phyloP scores from a whole-genome alignment of 192 early-diverging fungal genomes.

The Jimgerdemannia flammicorona region DNA sequence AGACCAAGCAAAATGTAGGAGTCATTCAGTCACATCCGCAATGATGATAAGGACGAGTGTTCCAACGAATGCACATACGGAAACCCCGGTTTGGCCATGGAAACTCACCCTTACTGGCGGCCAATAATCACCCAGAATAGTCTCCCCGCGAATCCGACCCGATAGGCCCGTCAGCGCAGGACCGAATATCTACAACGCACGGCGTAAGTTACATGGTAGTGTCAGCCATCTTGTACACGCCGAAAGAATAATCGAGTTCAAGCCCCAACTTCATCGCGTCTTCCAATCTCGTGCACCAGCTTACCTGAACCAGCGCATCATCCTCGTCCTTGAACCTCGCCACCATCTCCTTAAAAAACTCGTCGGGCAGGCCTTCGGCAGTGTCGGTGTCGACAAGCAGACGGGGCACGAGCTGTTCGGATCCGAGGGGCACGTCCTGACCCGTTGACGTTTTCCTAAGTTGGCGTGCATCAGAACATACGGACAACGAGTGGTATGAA shows the following conservation, averaged over 20 bases:
- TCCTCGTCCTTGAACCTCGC: slow-evolving; percentile 56
- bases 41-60: background rate
- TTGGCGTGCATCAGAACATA: background rate
- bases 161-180: slow-evolving; percentile 46
- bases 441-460: background rate
- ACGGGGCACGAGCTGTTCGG: slow-evolving; percentile 39
- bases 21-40: slow-evolving; percentile 2
- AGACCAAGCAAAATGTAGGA: slow-evolving; percentile 3
- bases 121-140: slow-evolving; percentile 46
- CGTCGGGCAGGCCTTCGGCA: slow-evolving; percentile 53
- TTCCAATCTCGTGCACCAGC: background rate
- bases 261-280: background rate
- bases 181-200: slow-evolving; percentile 43
- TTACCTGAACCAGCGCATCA: slow-evolving; percentile 51
- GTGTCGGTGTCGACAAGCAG: slow-evolving; percentile 54
- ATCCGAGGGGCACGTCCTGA: slow-evolving; percentile 21
- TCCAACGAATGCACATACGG: background rate
- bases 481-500: background rate
- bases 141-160: slow-evolving; percentile 37
- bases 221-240: background rate
- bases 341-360: slow-evolving; percentile 61
- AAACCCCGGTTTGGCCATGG: background rate
- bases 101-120: slow-evolving; percentile 42
- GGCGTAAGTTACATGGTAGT: background rate
- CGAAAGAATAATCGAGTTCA: too few relatives aligned